Conservation (phyloP, 1,284 basidiomycete genomes). For the Leccinum idahoense region DNA sequence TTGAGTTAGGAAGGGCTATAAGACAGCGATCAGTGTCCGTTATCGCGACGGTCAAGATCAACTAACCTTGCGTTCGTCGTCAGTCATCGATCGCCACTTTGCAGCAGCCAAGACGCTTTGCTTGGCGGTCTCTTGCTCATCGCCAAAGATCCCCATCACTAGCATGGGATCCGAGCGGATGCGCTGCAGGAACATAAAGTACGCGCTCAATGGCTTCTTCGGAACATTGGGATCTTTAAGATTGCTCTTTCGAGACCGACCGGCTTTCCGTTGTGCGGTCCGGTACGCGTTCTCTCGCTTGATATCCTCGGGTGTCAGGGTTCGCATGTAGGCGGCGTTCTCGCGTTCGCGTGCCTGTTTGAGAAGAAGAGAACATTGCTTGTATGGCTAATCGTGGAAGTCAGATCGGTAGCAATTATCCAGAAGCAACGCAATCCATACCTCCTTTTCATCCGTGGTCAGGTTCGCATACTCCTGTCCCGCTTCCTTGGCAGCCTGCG, state of each 20-base stretch:
- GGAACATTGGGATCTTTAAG: slow-evolving; percentile 97
- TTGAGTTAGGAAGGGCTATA: slow-evolving; percentile 82
- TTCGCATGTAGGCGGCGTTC: slow-evolving; percentile 80
- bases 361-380: slow-evolving; percentile 73
- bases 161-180: slow-evolving; percentile 74
- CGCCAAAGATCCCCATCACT: slow-evolving; percentile 81
- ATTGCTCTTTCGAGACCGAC: slow-evolving; percentile 90
- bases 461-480: slow-evolving; percentile 86
- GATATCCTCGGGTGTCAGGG: slow-evolving; percentile 91
- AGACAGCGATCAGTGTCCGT: slow-evolving; percentile 9
- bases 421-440: slow-evolving; percentile 32
- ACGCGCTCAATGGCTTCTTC: slow-evolving; percentile 92
- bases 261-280: slow-evolving; percentile 88
- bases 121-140: slow-evolving; percentile 90
- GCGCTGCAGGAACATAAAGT: slow-evolving; percentile 91
- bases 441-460: slow-evolving; percentile 78
- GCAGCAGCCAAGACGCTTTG: slow-evolving; percentile 92
- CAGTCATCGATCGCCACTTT: slow-evolving; percentile 88
- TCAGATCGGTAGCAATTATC: slow-evolving; percentile 29
- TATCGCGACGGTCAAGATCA: slow-evolving; percentile 5
- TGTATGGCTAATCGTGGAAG: slow-evolving; percentile 61
- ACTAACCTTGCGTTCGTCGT: slow-evolving; percentile 84
- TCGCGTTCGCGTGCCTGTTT: slow-evolving; percentile 84
- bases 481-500: slow-evolving; percentile 93
- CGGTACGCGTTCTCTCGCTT: slow-evolving; percentile 90